Conservation (phyloP, 495 filamentous ascomycete genomes). For the Hypoxylon fragiforme region DNA sequence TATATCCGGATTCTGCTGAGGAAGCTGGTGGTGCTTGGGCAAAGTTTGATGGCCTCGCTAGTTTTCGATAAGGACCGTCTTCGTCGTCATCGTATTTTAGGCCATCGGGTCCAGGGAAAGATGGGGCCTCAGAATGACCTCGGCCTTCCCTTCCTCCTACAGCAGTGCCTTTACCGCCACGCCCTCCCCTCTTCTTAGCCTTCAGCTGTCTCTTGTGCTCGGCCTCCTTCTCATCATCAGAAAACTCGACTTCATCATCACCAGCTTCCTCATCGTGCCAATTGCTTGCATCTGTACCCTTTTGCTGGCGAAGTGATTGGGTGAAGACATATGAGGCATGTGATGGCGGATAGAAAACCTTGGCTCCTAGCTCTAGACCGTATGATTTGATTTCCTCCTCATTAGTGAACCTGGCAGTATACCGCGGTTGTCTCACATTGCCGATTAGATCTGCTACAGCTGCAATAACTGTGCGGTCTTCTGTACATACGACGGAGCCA, state of each 20-base stretch:
- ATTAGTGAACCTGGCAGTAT: conserved; percentile 71
- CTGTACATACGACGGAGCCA: conserved; percentile 81
- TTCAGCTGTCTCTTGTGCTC: conserved; percentile 70
- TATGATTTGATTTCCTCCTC: conserved; percentile 65
- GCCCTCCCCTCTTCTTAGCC: conserved; percentile 59
- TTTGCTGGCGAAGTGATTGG: conserved; percentile 70
- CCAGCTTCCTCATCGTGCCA: conserved; percentile 89
- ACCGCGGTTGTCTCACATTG: conserved; percentile 77
- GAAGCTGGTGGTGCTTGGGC: conserved; percentile 42
- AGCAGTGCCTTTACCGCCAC: conserved; percentile 40
- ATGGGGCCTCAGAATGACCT: conserved; percentile 41
- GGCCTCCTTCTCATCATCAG: conserved; percentile 90
- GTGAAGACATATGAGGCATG: conserved; percentile 85
- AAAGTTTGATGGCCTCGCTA: conserved; percentile 63
- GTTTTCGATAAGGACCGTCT: conserved; percentile 68
- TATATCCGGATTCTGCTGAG: conserved; percentile 36
- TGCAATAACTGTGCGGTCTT: conserved; percentile 73
- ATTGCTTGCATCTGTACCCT: conserved; percentile 91
- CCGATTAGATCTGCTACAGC: conserved; percentile 81
- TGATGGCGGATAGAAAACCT: conserved; percentile 74
- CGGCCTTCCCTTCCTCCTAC: conserved; percentile 38
- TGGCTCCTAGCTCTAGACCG: conserved; percentile 64
- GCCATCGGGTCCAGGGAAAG: conserved; percentile 36
- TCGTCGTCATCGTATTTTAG: conserved; percentile 61
- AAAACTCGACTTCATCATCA: conserved; percentile 88